A percentile compares a stretch with the other conserved stretches of the same genome.
These are phyloP conservation scores for Salvia miltiorrhiza DNA, from an alignment of 257 asterid species.

Conservation along the genomic window DNA sequence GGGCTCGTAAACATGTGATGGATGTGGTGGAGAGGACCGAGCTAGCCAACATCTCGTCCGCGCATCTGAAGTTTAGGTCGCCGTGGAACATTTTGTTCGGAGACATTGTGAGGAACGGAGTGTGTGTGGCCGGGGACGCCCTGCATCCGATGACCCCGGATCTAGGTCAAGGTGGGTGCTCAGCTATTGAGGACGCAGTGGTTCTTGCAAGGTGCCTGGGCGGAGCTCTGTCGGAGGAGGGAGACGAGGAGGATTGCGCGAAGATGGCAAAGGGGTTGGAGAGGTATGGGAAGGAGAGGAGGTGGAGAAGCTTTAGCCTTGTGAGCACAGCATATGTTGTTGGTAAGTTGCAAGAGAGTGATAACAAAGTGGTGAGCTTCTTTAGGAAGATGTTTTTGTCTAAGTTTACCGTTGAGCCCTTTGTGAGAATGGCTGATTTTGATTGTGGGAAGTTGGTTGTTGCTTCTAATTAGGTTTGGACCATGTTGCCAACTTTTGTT, in stretches of 20 bases:
- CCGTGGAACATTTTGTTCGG: constrained; percentile 59
- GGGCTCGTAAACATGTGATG: constrained; percentile 28
- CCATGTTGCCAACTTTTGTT: too few relatives aligned
- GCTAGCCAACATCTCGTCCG: constrained; percentile 42
- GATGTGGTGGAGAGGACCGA: constrained; percentile 46
- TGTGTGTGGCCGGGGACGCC: constrained; percentile 68
- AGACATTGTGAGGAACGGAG: constrained; percentile 38
- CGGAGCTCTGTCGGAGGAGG: constrained; percentile 27
- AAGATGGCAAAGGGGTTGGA: constrained; percentile 37
- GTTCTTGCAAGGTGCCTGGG: constrained; percentile 62
- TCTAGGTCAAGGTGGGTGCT: constrained; percentile 76
- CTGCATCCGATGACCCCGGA: constrained; percentile 87
- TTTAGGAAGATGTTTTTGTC: constrained; percentile 44
- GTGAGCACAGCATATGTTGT: constrained; percentile 47
- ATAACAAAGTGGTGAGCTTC: constrained; percentile 38
- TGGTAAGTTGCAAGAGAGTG: constrained; percentile 58
- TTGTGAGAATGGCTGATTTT: constrained; percentile 37
- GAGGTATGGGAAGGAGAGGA: constrained; percentile 50
- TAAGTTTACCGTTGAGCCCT: constrained; percentile 20
- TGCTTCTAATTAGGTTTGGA: constrained; percentile 15
- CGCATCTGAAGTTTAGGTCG: constrained; percentile 42
- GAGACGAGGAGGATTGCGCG: constrained; percentile 19
- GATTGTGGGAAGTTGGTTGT: constrained; percentile 40
- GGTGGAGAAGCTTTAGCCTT: constrained; percentile 74
- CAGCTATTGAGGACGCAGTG: constrained; percentile 65